Evolutionary conservation across 1,284 basidiomycete species (phyloP), one percentile per base, ranked within the genome.

Genomic region (Meripilus lineatus): DNA sequence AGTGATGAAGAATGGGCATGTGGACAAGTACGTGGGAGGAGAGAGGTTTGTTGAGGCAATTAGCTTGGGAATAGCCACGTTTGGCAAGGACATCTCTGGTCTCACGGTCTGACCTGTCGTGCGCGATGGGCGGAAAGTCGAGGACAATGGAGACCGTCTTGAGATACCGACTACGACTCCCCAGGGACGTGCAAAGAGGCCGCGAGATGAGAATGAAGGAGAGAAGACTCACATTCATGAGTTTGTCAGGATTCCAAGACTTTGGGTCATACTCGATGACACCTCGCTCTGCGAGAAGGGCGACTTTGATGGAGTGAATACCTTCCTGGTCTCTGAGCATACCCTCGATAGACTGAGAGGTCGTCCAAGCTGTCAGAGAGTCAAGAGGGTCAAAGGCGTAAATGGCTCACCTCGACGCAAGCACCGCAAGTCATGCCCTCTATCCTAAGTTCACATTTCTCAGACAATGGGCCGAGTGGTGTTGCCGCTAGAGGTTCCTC

Each of bases 391-490:
- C 1, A 24, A 10, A 17, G 26, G 10, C 21, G 17, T 25, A 36
- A 33, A 46, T n/a, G 32, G 35, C 79, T 54, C 56, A 88, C 89
- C 77, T 91, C 84, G n/a, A 93, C 91, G 58, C 90, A 93, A 32
- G 89, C 71, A 7, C 89, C 84, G 57, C 90, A 93, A 0, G 91
- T 93, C 90, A 93, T 93, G n/a, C 91, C 91, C 58, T 89, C 83
- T 59, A 93, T 81, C 49, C 83, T 69, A 30, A 93, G 66, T 55
- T 90, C 89, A 56, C 83, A 87, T 65, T 65, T 76, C 40, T 67
- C 69, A 7, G 51, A 53, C 6, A 47, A 20, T 20, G 35, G 50
- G 11, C 49, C 47, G 8, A 53, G 47, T 34, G 62, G 56, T 50
- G 48, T 55, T 3, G 56, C 50, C 2, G 51, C 54, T 2, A 73